Percentiles rank a stretch among this genome's conserved stretches.
Evolutionary conservation across 352 stramenopile genomes (phyloP).

Genomic region (Pythium rhizo-oryzae): DNA sequence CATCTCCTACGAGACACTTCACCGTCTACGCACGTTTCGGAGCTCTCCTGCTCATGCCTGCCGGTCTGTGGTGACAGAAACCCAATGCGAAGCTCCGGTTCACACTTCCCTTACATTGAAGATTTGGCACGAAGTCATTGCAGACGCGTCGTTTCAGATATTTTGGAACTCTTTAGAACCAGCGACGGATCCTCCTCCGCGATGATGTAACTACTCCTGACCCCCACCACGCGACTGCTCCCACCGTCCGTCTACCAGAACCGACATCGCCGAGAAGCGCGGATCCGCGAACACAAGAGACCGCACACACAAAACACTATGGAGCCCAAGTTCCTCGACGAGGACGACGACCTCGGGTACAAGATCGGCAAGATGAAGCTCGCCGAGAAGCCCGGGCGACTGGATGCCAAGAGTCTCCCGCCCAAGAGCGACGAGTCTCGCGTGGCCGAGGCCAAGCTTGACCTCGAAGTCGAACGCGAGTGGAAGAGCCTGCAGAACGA

Average conservation of each 20-base stretch:
- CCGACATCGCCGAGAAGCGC: neutral
- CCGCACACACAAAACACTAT: constrained; percentile 28
- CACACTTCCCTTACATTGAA: neutral
- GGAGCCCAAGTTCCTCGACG: constrained; percentile 64
- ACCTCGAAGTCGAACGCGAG: constrained; percentile 82
- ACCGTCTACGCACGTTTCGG: constrained; percentile 1
- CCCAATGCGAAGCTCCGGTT: neutral
- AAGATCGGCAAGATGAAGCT: constrained; percentile 76
- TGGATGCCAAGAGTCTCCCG: constrained; percentile 48
- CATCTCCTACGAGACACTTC: neutral
- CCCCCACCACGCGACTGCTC: neutral
- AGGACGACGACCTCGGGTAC: constrained; percentile 60
- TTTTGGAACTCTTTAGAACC: neutral
- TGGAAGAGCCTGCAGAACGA: constrained; percentile 82
- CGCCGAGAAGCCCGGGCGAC: constrained; percentile 48
- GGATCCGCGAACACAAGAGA: neutral
- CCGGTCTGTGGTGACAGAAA: neutral
- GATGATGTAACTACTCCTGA: neutral
- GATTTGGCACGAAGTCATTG: neutral
- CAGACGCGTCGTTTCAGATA: constrained; percentile 9
- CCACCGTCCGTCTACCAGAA: neutral
- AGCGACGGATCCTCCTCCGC: neutral
- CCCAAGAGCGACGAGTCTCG: constrained; percentile 51
- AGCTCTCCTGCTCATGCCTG: constrained; percentile 3
- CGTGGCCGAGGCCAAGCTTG: constrained; percentile 70